Evolutionary conservation across 202 grass and related monocot genomes (phyloP), one percentile per base, ranked within the genome.

Genomic region (Zoysia matrella): DNA sequence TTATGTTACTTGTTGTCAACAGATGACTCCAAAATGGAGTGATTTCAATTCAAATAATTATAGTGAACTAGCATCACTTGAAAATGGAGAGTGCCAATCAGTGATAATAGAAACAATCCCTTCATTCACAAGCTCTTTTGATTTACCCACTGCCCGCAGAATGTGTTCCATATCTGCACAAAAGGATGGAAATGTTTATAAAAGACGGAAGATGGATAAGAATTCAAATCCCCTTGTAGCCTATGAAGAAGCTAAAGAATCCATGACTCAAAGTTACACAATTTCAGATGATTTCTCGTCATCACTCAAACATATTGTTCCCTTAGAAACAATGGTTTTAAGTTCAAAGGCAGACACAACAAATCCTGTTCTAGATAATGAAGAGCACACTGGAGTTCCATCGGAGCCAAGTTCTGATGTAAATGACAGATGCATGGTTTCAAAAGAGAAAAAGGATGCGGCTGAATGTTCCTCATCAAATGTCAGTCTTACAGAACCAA

Each of bases 21-120:
- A 84, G 83, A 87, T 91, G 86, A 89, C 88, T 76, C 92, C 92
- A 82, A 94, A 94, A 78, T 88, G 78, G 84, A 88, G 76, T 58
- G 92, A 76, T 72, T 72, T 73, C 53, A 50, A 72, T 82, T 84
- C 69, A 80, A 71, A 91, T 86, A 72, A 62, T 77, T 84, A 47
- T 43, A 82, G 12, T 52, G 75, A 89, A 85, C 51, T 76, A 62
- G 62, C 87, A 85, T 87, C 66, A 46, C 70, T 67, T 47, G 73
- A 69, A 61, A 86, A 87, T 78, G 84, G 72, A 80, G 77, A 86
- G 30, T 76, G 36, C 58, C 67, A 79, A 89, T 72, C 61, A 84
- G 44, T 69, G 45, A 60, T 81, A 61, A 65, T 22, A 81, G 67
- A 87, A 54, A 43, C 77, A 69, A 14, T 60, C 67, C 54, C 72